Evolutionary conservation across 331 rosid species (phyloP).

Genomic region (Stylosanthes scabra): DNA sequence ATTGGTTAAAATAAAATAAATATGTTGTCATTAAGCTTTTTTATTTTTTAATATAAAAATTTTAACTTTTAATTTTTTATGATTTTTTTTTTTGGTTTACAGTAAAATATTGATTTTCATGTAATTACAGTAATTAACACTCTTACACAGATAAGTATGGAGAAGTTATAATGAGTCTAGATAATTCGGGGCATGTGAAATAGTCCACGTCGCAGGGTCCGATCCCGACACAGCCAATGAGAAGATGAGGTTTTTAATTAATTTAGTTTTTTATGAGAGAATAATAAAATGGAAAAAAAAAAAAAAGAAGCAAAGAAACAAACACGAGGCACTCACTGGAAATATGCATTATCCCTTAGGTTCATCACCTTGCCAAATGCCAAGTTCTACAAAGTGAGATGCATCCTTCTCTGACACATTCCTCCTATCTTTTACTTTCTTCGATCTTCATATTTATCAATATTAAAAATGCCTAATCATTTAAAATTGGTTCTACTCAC

Average conservation of each 20-base stretch:
- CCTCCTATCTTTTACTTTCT: constrained; percentile 30
- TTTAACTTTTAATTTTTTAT: too few relatives aligned
- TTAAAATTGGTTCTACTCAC: too few relatives aligned
- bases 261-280: neutral
- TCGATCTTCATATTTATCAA: too few relatives aligned
- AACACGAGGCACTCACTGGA: constrained; percentile 8
- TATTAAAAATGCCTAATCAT: too few relatives aligned
- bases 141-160: neutral
- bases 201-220: constrained; percentile 24
- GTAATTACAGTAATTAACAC: too few relatives aligned
- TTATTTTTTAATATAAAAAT: too few relatives aligned
- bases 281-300: neutral
- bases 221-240: constrained; percentile 49
- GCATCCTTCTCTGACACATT: constrained; percentile 58
- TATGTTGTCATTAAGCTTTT: too few relatives aligned
- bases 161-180: neutral
- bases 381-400: constrained; percentile 48
- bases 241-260: constrained; percentile 42
- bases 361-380: constrained; percentile 9
- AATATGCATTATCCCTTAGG: constrained; percentile 30
- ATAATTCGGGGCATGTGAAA: constrained; percentile 54
- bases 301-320: neutral
- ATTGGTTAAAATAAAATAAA: too few relatives aligned
- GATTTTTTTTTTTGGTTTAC: too few relatives aligned
- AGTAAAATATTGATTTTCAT: too few relatives aligned